Base-by-base conservation (phyloP, 164 flowering plant genomes). In the Cinnamomum chago region DNA sequence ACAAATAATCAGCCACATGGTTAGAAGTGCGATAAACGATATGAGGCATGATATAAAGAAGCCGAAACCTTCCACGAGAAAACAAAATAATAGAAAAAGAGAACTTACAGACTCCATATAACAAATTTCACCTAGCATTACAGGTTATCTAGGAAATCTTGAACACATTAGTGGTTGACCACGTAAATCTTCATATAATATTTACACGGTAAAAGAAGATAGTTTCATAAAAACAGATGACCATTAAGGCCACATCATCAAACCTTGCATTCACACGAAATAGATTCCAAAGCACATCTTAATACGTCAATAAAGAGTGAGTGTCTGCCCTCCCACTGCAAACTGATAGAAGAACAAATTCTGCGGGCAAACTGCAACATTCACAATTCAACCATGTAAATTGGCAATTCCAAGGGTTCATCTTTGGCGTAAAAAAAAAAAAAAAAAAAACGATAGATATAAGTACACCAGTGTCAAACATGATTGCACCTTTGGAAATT, bases 361-460 rank as follows among this genome's bases (percentile, higher is more conserved):
- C 81, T 81, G 72, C 81, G 79, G 47, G 86, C 87, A 76, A 88
- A 76, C 97, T 92, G 90, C 84, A 80, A 35, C 90, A 88, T 81
- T 81, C 27, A 69, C 3, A 73, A 11, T 3, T 33, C 17, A 35
- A 70, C 40, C 11, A 27, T 65, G 50, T 65, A 74, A 69, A 55
- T 64, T 70, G 33, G 9, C 2, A 11, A 73, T 47, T 35, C 23
- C 58, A 15, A 27, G 33, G 0, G 3, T 27, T 70, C 51, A 79
- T 74, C n/a, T 10, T n/a, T 55, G 22, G 58, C 13, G 5, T 0
- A 5, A 35, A 15, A 64, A 62, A 20, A 40, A 22, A 5, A 22
- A 20, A 20, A 66, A 4, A 67, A 1, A 58, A 62, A 7, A n/a
- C 15, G 11, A 52, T 18, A n/a, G 71, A 60, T 2, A 9, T 3